phyloP scores from a whole-genome alignment of 192 early-diverging fungal genomes.

The Geosiphon pyriformis region DNA sequence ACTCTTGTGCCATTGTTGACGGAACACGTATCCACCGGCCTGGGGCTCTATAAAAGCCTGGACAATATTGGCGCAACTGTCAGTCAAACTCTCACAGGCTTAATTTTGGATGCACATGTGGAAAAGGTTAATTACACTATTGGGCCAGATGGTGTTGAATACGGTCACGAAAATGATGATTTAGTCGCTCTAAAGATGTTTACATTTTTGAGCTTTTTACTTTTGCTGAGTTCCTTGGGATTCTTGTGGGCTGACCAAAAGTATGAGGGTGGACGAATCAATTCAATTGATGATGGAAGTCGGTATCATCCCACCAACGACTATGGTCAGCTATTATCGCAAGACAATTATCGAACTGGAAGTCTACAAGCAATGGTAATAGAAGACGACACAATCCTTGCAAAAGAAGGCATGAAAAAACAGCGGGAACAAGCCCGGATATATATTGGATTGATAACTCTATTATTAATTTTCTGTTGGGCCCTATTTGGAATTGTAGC shows the following conservation, averaged over 20 bases:
- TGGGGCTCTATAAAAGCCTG: constrained; percentile 35
- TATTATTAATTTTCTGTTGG: constrained; percentile 16
- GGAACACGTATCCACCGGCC: constrained; percentile 39
- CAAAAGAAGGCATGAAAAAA: not conserved
- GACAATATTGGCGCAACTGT: constrained; percentile 44
- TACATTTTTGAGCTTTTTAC: not conserved
- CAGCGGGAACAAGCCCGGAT: not conserved
- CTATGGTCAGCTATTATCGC: constrained; percentile 7
- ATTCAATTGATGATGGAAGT: constrained; percentile 9
- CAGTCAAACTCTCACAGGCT: constrained; percentile 33
- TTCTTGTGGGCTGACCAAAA: constrained; percentile 22
- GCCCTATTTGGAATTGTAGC: constrained; percentile 11
- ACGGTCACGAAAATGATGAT: constrained; percentile 19
- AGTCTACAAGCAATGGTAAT: not conserved
- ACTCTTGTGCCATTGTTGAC: constrained; percentile 39
- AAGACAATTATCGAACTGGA: not conserved
- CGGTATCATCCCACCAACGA: not conserved
- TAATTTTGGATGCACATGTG: constrained; percentile 32
- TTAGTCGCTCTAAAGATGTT: constrained; percentile 14
- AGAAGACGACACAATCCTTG: not conserved
- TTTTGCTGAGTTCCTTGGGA: not conserved
- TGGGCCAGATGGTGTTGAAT: constrained; percentile 10
- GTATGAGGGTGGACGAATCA: constrained; percentile 8
- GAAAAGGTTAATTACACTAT: not conserved
- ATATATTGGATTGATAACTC: constrained; percentile 6